Percentiles rank a stretch among this genome's conserved stretches.
phyloP scores from a whole-genome alignment of 192 early-diverging fungal genomes.

The Coemansia umbellata region DNA sequence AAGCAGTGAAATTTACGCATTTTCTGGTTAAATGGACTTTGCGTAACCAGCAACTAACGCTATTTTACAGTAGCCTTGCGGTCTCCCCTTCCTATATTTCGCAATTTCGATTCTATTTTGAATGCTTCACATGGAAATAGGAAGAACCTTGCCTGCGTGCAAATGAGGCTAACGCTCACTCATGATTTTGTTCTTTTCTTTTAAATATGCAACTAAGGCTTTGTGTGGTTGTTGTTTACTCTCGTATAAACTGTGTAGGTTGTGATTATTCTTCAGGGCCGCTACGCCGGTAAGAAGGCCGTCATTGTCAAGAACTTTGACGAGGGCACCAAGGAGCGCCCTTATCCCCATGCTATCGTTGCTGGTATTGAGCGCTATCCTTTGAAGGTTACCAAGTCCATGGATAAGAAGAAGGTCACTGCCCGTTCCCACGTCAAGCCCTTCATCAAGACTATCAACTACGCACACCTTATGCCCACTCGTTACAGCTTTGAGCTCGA shows the following conservation, averaged over 20 bases:
- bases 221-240: too few relatives aligned
- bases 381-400: conserved; percentile 92
- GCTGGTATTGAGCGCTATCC: conserved; percentile 97
- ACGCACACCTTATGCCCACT: conserved; percentile 99
- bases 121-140: too few relatives aligned
- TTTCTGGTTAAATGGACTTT: too few relatives aligned
- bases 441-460: conserved; percentile 99
- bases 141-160: too few relatives aligned
- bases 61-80: too few relatives aligned
- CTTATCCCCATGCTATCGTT: conserved; percentile 97
- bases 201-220: too few relatives aligned
- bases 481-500: conserved; percentile 97
- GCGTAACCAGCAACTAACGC: too few relatives aligned
- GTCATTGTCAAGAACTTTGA: conserved; percentile 96
- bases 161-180: too few relatives aligned
- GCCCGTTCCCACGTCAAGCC: conserved; percentile 98
- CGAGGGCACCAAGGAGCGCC: conserved; percentile 95
- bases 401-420: conserved; percentile 93
- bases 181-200: too few relatives aligned
- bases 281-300: conserved; percentile 99
- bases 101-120: too few relatives aligned
- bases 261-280: conserved; percentile 95
- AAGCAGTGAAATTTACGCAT: too few relatives aligned
- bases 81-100: too few relatives aligned
- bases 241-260: conserved; percentile 64